phyloP scores from a whole-genome alignment of 306 rosid species.

The Carpinus viminea region DNA sequence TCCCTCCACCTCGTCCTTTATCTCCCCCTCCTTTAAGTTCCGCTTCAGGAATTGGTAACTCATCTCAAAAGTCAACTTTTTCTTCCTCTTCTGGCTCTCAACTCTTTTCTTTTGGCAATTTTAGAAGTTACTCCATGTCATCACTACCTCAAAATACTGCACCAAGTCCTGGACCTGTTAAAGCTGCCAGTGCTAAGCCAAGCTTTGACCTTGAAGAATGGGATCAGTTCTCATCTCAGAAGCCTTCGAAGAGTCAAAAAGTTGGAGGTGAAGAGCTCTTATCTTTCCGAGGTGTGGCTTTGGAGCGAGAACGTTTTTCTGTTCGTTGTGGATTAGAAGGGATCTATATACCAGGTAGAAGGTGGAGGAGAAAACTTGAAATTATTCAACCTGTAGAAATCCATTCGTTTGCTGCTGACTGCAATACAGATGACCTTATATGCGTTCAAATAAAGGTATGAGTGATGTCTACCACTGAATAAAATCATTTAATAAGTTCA shows the following conservation, averaged over 20 bases:
- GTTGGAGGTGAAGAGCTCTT: slow-evolving; percentile 57
- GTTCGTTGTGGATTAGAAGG: slow-evolving; percentile 95
- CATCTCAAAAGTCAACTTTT: slow-evolving; percentile 53
- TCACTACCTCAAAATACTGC: slow-evolving; percentile 66
- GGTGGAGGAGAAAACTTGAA: slow-evolving; percentile 94
- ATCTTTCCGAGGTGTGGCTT: slow-evolving; percentile 86
- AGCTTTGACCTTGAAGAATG: slow-evolving; percentile 71
- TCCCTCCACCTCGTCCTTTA: slow-evolving; percentile 47
- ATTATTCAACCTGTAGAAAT: slow-evolving; percentile 83
- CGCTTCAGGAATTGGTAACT: slow-evolving; percentile 54
- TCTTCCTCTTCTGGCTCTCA: slow-evolving; percentile 67
- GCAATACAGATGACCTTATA: slow-evolving; percentile 87
- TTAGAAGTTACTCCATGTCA: slow-evolving; percentile 98
- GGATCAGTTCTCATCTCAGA: slow-evolving; percentile 70
- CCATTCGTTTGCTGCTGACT: slow-evolving; percentile 77
- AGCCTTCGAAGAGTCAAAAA: slow-evolving; percentile 43
- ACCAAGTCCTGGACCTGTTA: slow-evolving; percentile 53
- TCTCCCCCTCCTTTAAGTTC: slow-evolving; percentile 58
- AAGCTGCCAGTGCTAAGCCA: slow-evolving; percentile 79
- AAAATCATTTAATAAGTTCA: slow-evolving; percentile 22
- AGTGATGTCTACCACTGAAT: slow-evolving; percentile 25
- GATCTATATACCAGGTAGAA: slow-evolving; percentile 82
- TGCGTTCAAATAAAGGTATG: slow-evolving; percentile 93
- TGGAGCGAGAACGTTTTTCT: slow-evolving; percentile 88
- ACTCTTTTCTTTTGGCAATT: slow-evolving; percentile 63